These are phyloP conservation scores for Suaeda aralocaspica DNA, from an alignment of 148 eudicot genomes.

Conservation along the genomic window DNA sequence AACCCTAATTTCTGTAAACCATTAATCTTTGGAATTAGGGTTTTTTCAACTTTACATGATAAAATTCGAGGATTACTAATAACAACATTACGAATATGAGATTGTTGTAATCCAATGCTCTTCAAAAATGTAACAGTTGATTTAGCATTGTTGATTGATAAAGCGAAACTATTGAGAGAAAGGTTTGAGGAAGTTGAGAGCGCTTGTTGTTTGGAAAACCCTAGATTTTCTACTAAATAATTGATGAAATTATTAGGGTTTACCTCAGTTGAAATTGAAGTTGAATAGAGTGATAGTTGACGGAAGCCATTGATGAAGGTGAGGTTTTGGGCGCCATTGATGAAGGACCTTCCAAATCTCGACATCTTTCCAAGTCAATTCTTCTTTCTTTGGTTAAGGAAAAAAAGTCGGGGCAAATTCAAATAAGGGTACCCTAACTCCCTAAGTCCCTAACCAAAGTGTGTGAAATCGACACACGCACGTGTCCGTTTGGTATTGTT, in stretches of 20 bases:
- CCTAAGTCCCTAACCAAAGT: too few species aligned
- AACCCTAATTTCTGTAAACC: conserved; percentile 27
- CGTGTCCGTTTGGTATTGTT: too few species aligned
- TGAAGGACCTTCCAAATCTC: not conserved
- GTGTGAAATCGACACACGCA: too few species aligned
- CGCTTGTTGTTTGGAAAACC: conserved; percentile 35
- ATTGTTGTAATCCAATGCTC: conserved; percentile 20
- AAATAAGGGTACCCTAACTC: too few species aligned
- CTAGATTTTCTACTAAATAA: conserved; percentile 28
- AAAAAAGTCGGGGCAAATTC: too few species aligned
- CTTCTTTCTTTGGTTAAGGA: too few species aligned
- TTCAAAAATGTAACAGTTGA: conserved; percentile 23
- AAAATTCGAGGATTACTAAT: conserved; percentile 21
- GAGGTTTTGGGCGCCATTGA: not conserved
- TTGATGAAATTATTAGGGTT: conserved; percentile 3
- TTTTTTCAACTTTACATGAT: not conserved
- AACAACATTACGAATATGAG: conserved; percentile 29
- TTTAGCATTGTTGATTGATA: conserved; percentile 26
- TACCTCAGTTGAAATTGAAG: not conserved
- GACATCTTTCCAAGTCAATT: too few species aligned
- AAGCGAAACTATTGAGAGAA: not conserved
- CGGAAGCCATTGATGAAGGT: conserved; percentile 9
- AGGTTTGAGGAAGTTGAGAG: conserved; percentile 18
- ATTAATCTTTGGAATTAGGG: conserved; percentile 30
- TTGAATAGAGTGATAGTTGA: not conserved